Base-by-base conservation (phyloP, 2,329 filamentous ascomycete genomes). In the Penicillium sp. region DNA sequence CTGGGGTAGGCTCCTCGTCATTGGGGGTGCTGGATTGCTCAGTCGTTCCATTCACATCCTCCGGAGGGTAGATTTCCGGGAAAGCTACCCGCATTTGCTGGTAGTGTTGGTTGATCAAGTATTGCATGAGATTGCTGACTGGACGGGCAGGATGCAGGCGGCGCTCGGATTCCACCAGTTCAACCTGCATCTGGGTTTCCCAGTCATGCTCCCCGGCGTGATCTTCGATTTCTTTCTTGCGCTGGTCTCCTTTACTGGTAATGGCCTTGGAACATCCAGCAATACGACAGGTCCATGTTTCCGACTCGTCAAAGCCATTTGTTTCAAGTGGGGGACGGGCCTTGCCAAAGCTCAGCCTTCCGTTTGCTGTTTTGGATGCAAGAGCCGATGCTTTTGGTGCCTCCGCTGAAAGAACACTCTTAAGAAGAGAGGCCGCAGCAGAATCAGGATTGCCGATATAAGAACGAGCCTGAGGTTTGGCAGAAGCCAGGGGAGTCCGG, bases 191-290 rank as follows among this genome's bases (percentile, higher is more conserved):
- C 36, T 65, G 63, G 5, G 33, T 58, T 8, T 65, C 56, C 63
- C 63, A 65, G 24, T 65, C 63, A 47, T 65, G 63, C 29, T 65
- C 63, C 10, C 54, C 53, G 19, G 62, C 63, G 36, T 65, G 63
- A 3, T 52, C 53, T 16, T 61, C 62, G 18, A 65, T 58, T 6
- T 63, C 55, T 26, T 62, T 57, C 45, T 57, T 49, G 37, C 63
- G 63, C 39, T 64, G 52, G 3, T 48, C 29, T n/a, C 48, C 52
- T 26, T 63, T 58, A 18, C 39, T 58, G 2, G 39, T 52, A 19
- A 65, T 55, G 3, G 49, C 23, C 34, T 58, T 65, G 6, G 58
- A 28, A 31, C 63, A 65, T 23, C 60, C 63, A 11, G 52, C 46
- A 55, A 65, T 63, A 36, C 58, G 60, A 8, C 63, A 65, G 26